Base-by-base conservation (phyloP, 2,329 filamentous ascomycete species). In the Apiospora koreana region DNA sequence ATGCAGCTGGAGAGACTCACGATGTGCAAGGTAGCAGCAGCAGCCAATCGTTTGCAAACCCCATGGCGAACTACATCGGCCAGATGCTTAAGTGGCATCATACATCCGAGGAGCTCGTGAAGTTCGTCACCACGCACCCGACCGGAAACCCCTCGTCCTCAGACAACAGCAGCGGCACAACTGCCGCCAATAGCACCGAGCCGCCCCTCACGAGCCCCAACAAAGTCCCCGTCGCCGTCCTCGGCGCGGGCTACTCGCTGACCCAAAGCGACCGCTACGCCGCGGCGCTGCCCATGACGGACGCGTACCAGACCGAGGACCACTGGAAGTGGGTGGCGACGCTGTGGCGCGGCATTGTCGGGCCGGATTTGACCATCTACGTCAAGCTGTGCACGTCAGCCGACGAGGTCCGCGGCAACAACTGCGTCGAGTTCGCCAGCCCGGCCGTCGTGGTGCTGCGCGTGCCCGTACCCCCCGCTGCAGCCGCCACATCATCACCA, bases 281-380 rank as follows among this genome's bases (percentile, higher is more conserved):
- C 1, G 89, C 88, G 69, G 85, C 86, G 18, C 90, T 95, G 58
- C 92, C 93, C 1, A 94, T 97, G 74, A 84, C 86, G 23, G 94
- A 97, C 77, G 86, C 87, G 8, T 97, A 97, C 79, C 88, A 90
- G 21, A 91, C 93, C 0, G 87, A 93, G n/a, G 94, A 97, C 76
- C 95, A 98, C 82, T 98, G 95, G 94, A 93, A 97, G 80, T 98
- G 95, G 95, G 94, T 96, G 85, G 95, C 95, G 45, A 95, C 93
- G 58, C 87, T 98, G 28, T 98, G 95, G 95, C 91, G 95, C 12
- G 94, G 94, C 12, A 92, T 93, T 69, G 87, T 95, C 1, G 94
- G 93, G 0, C 90, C 95, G 0, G 95, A 98, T 80, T 83, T 95
- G 64, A 92, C 92, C 1, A 85, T 96, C 38, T 94, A 92, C 76